A percentile compares a stretch with the other conserved stretches of the same genome.
Evolutionary conservation across 192 early-diverging fungal species (phyloP).

Genomic region (Linnemannia zychae): DNA sequence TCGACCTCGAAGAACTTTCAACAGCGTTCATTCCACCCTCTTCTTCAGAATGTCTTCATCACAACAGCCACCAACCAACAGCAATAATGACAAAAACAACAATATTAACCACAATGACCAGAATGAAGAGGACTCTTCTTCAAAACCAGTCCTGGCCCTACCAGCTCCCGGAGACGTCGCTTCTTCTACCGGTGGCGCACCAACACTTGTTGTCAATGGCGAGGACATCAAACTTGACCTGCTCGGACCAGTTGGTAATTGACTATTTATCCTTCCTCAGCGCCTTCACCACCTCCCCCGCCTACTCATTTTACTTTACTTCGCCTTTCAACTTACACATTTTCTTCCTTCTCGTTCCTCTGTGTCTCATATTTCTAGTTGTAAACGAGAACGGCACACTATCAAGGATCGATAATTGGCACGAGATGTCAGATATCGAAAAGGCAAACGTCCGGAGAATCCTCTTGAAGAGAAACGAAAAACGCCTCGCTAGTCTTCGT

Average conservation of each 20-base stretch:
- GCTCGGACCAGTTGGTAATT: conserved; percentile 63
- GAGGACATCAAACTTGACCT: conserved; percentile 57
- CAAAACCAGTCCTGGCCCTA: conserved; percentile 55
- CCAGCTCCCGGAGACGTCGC: conserved; percentile 55
- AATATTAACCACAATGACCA: conserved; percentile 3
- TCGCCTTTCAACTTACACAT: no score
- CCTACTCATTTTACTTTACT: background rate
- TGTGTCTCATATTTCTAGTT: conserved; percentile 35
- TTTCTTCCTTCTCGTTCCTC: background rate
- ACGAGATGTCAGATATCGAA: conserved; percentile 68
- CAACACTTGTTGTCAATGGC: conserved; percentile 56
- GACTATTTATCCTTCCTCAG: background rate
- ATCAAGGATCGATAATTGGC: conserved; percentile 67
- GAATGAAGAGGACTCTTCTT: background rate
- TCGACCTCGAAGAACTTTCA: background rate
- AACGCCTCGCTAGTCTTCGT: conserved; percentile 45
- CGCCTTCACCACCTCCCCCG: background rate
- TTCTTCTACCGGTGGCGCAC: background rate
- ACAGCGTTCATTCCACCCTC: background rate
- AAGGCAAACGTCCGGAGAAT: conserved; percentile 63
- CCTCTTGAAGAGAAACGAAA: conserved; percentile 60
- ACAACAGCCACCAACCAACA: background rate
- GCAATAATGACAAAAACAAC: conserved; percentile 1
- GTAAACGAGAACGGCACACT: conserved; percentile 66
- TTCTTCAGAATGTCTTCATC: conserved; percentile 23